A percentile compares a stretch with the other conserved stretches of the same genome.
These are phyloP conservation scores for Hysterangium stoloniferum DNA, from an alignment of 768 basidiomycete genomes.

Conservation along the genomic window DNA sequence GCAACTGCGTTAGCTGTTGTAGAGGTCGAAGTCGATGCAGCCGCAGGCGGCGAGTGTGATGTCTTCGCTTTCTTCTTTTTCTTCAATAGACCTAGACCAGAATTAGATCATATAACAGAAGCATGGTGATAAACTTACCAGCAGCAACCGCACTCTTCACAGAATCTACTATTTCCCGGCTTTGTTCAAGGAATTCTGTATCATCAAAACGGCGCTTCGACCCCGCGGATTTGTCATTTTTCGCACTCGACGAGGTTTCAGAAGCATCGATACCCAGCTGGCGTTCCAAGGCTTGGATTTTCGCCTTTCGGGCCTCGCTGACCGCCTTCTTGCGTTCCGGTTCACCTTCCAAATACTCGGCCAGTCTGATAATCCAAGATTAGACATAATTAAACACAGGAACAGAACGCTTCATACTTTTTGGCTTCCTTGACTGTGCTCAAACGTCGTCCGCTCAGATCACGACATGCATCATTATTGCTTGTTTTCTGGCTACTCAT, in stretches of 20 bases:
- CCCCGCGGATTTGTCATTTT: slow-evolving; percentile 43
- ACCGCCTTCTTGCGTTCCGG: slow-evolving; percentile 74
- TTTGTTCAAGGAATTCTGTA: slow-evolving; percentile 86
- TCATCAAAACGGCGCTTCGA: slow-evolving; percentile 91
- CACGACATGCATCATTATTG: slow-evolving; percentile 92
- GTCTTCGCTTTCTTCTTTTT: slow-evolving; percentile 68
- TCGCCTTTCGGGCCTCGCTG: slow-evolving; percentile 69
- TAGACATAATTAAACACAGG: not conserved
- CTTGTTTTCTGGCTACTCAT: slow-evolving; percentile 96
- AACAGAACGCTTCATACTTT: slow-evolving; percentile 45
- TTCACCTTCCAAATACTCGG: slow-evolving; percentile 79
- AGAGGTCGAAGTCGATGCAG: not conserved
- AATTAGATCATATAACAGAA: slow-evolving; percentile 16
- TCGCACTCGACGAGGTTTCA: slow-evolving; percentile 25
- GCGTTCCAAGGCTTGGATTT: slow-evolving; percentile 78
- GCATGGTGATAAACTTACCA: slow-evolving; percentile 38
- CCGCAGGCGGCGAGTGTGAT: slow-evolving; percentile 20
- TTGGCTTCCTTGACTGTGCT: slow-evolving; percentile 97
- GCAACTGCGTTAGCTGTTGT: not conserved
- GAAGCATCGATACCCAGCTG: slow-evolving; percentile 60
- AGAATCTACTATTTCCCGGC: slow-evolving; percentile 79
- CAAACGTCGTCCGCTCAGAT: slow-evolving; percentile 81
- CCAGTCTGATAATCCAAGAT: slow-evolving; percentile 42
- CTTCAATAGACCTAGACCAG: slow-evolving; percentile 51
- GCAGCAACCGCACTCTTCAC: slow-evolving; percentile 86